Base-by-base conservation (phyloP, 306 rosid species). In the Pterocarpus macrocarpus region DNA sequence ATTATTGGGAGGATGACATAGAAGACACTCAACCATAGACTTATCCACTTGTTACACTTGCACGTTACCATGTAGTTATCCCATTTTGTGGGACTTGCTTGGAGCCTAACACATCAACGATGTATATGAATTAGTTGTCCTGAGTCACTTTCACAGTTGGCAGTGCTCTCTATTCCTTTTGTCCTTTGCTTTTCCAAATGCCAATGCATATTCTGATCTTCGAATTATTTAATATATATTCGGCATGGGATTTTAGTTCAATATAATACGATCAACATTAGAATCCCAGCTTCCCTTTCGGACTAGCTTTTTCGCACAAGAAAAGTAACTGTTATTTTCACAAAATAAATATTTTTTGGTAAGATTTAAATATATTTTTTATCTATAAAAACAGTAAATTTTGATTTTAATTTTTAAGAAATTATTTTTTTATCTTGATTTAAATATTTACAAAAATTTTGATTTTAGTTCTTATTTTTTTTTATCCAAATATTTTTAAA, bases 11-110 rank as follows among this genome's bases (percentile, higher is more conserved):
- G 15, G 36, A 55, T 38, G 77, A 17, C 68, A 63, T 1, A 6
- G 71, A 33, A 63, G 74, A 38, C 76, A 75, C 83, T 57, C 80
- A 64, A 70, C 43, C 53, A 52, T 0, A 44, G 80, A 41, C 61
- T 72, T 83, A 69, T 85, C 84, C 78, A 7, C 38, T 71, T 71
- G 39, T 53, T 73, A 73, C 83, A 85, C 76, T 16, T n/a, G n/a
- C 61, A 55, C 32, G 80, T 59, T 7, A 34, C 47, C 66, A 66
- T 64, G 67, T 76, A 22, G 81, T 82, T 87, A 67, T 85, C 88
- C 87, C 64, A 71, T 50, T 76, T 76, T 71, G 43, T 79, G 56
- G 83, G 84, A 81, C 67, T 77, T 52, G 69, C 35, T 71, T 33
- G 43, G 34, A 41, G 16, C 69, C 80, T 35, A 34, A 57, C 47